phyloP scores from a whole-genome alignment of 2,329 filamentous ascomycete genomes.

The Camillea tinctor region DNA sequence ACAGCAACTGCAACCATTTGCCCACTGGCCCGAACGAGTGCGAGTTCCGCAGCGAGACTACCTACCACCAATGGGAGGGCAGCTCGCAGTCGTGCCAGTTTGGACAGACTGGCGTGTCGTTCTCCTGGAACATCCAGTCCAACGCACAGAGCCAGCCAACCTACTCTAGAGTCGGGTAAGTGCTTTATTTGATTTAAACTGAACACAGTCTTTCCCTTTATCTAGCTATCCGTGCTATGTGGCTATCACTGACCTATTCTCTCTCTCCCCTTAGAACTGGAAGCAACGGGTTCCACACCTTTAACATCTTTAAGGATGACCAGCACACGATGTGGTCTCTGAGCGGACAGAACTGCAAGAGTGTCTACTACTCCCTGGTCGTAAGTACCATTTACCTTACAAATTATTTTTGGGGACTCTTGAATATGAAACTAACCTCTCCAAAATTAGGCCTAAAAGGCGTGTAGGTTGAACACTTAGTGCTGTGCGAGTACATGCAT shows the following conservation, averaged over 20 bases:
- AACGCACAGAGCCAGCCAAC: slow-evolving; percentile 1
- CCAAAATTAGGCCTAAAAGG: too few species aligned
- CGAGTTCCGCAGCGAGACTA: slow-evolving; percentile 1
- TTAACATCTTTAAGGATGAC: slow-evolving; percentile 8
- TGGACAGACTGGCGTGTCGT: background rate
- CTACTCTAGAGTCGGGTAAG: slow-evolving; percentile 4
- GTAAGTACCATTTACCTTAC: background rate
- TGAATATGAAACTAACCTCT: too few species aligned
- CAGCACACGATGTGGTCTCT: slow-evolving; percentile 4
- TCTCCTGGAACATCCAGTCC: slow-evolving; percentile 6
- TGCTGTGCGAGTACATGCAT: too few species aligned
- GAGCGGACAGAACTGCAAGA: slow-evolving; percentile 1
- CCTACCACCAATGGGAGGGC: slow-evolving; percentile 1
- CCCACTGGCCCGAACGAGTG: background rate
- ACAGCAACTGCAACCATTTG: slow-evolving; percentile 5
- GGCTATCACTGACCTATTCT: background rate
- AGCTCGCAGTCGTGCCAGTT: slow-evolving; percentile 1
- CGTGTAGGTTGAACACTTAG: too few species aligned
- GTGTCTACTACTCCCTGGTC: slow-evolving; percentile 5
- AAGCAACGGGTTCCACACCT: slow-evolving; percentile 3
- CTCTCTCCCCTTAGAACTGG: background rate
- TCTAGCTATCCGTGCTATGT: background rate
- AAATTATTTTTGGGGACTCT: too few species aligned
- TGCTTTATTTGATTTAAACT: background rate
- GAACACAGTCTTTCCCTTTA: too few species aligned